phyloP scores from a whole-genome alignment of 1,139 yeast species.

The Candida tropicalis region DNA sequence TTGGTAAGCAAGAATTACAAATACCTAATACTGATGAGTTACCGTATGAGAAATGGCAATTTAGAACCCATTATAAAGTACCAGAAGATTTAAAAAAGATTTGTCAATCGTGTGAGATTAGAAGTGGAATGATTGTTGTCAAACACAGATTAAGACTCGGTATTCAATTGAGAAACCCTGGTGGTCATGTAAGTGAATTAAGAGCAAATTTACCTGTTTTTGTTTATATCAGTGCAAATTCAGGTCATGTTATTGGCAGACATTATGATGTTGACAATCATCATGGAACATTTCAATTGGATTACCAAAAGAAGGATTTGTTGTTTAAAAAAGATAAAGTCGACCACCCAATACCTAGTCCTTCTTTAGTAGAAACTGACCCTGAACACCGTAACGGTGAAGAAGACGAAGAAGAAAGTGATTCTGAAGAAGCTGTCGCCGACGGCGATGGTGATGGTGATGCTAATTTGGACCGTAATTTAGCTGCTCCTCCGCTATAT shows the following conservation, averaged over 20 bases:
- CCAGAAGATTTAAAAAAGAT: conserved; percentile 55
- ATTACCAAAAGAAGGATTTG: conserved; percentile 34
- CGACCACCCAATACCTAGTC: conserved; percentile 16
- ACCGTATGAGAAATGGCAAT: conserved; percentile 51
- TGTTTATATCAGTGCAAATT: conserved; percentile 57
- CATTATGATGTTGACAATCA: conserved; percentile 54
- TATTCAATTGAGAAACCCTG: conserved; percentile 57
- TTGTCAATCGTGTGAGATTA: conserved; percentile 60
- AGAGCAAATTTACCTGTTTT: conserved; percentile 68
- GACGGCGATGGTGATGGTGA: too few relatives aligned
- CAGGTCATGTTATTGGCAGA: conserved; percentile 53
- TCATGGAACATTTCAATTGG: conserved; percentile 48
- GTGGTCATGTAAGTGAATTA: conserved; percentile 68
- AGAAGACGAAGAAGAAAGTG: conserved; percentile 16
- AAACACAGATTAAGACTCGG: conserved; percentile 63
- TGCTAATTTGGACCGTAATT: conserved; percentile 30
- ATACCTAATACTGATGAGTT: conserved; percentile 31
- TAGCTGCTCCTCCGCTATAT: conserved; percentile 46
- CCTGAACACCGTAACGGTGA: conserved; percentile 18
- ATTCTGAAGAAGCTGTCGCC: conserved; percentile 17
- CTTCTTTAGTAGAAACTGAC: too few relatives aligned
- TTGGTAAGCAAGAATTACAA: conserved; percentile 31
- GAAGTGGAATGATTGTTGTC: conserved; percentile 52
- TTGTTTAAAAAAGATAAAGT: conserved; percentile 33
- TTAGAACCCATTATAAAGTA: conserved; percentile 49